These are phyloP conservation scores for Saururus chinensis DNA, from an alignment of 164 flowering plant species.

Conservation along the genomic window DNA sequence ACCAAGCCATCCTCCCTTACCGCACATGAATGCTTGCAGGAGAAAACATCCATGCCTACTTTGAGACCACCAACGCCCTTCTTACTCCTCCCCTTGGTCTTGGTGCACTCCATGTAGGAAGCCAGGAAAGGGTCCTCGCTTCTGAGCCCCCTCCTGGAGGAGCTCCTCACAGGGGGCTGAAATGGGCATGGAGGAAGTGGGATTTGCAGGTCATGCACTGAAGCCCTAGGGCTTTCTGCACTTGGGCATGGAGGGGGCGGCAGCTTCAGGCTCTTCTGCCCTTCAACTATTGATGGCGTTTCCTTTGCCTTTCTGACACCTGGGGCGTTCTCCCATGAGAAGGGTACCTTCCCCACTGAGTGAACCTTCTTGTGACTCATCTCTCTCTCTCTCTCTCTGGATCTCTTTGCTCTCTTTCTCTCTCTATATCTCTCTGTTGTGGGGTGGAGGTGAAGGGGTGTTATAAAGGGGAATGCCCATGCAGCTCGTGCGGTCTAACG, in stretches of 20 bases:
- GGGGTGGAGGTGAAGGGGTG: constrained; percentile 2
- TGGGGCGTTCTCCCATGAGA: constrained; percentile 40
- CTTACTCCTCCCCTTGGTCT: constrained; percentile 6
- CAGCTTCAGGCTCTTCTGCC: constrained; percentile 4
- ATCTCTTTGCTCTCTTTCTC: neutral
- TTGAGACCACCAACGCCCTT: neutral
- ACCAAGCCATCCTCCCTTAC: constrained; percentile 40
- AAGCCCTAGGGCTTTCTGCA: constrained; percentile 5
- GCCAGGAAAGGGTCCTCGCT: constrained; percentile 38
- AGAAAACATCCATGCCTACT: constrained; percentile 18
- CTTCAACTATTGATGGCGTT: neutral
- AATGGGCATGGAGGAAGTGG: constrained; percentile 29
- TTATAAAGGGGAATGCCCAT: constrained; percentile 11
- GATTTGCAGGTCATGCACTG: constrained; percentile 8
- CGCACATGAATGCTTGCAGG: constrained; percentile 47
- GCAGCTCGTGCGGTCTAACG: constrained; percentile 16
- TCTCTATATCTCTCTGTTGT: neutral
- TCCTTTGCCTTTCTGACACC: constrained; percentile 20
- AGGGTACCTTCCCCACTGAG: constrained; percentile 26
- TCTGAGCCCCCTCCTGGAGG: constrained; percentile 14
- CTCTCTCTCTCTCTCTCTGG: neutral
- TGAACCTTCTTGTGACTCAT: constrained; percentile 23
- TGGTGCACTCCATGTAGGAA: constrained; percentile 40
- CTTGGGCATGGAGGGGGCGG: constrained; percentile 14
- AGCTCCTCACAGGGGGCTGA: constrained; percentile 14